Evolutionary conservation across 2,329 filamentous ascomycete species (phyloP).

Genomic region (Talaromyces sp.): DNA sequence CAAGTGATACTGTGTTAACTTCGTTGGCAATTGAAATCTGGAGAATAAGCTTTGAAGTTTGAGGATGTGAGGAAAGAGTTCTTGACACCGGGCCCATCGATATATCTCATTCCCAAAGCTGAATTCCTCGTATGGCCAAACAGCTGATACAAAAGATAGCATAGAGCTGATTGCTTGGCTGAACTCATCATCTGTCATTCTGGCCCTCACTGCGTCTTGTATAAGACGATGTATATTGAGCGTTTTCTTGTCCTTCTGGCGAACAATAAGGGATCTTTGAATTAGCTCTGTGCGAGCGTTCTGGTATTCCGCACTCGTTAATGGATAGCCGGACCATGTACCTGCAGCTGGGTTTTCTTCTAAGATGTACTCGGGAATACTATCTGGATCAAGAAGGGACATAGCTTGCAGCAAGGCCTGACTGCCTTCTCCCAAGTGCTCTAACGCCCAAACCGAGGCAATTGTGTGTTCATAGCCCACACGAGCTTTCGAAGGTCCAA

Average conservation of each 20-base stretch:
- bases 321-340: neutral
- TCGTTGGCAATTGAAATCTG: too few relatives aligned
- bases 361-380: neutral
- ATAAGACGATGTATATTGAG: neutral
- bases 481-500: too few relatives aligned
- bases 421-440: neutral
- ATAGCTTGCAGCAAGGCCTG: neutral
- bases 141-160: neutral
- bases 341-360: neutral
- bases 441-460: neutral
- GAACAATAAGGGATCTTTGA: neutral
- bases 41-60: too few relatives aligned
- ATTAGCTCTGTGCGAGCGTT: neutral
- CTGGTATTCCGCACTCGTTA: neutral
- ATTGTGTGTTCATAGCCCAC: neutral
- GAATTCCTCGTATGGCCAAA: neutral
- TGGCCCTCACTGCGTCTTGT: constrained; percentile 1
- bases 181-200: neutral
- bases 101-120: too few relatives aligned
- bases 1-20: too few relatives aligned
- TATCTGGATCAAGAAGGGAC: neutral
- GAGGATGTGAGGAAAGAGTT: too few relatives aligned
- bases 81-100: too few relatives aligned
- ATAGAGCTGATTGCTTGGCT: too few relatives aligned
- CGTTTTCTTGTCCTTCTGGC: neutral